Base-by-base conservation (phyloP, 768 basidiomycete species). In the Amanita rimosa region DNA sequence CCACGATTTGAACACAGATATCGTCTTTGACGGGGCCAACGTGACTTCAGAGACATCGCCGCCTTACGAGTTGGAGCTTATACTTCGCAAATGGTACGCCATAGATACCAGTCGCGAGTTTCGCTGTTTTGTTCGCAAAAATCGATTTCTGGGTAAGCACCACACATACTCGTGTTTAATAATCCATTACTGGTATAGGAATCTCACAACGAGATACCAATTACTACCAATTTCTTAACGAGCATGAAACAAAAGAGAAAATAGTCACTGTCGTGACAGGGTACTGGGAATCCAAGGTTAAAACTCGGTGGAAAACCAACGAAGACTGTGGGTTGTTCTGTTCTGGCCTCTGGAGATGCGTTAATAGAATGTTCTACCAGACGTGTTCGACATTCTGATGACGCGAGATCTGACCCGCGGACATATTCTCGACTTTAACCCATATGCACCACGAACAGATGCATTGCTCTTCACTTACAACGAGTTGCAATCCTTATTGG, bases 341-440 rank as follows among this genome's bases (percentile, higher is more conserved):
- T 11, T 33, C 4, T 10, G 10, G 2, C 50, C 44, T 41, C 38
- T 38, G 46, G 26, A 39, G 41, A 29, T 3, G 49, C 5, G 27
- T 41, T 42, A 16, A 29, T 43, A 48, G 22, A 44, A 14, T 17
- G 53, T 31, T 52, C 16, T 36, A 42, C 34, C 58, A 94, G 94
- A 96, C 59, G 68, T 76, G 7, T 83, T 98, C 57, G 94, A 98
- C 61, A 64, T 96, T 40, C 76, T 94, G 52, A 75, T 97, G 31
- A 91, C 90, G 2, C 82, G 90, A 24, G 81, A 92, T 61, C 71
- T 90, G 31, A 63, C 74, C 1, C 73, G 79, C 9, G 87, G 79
- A 13, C 85, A 92, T 63, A 71, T 98, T 55, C 61, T 98, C 58
- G 95, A 97, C 62, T 91, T 97, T 65, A 92, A 92, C 55, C 90